Base-by-base conservation (phyloP, 164 flowering plant genomes). In the Annona cherimola region DNA sequence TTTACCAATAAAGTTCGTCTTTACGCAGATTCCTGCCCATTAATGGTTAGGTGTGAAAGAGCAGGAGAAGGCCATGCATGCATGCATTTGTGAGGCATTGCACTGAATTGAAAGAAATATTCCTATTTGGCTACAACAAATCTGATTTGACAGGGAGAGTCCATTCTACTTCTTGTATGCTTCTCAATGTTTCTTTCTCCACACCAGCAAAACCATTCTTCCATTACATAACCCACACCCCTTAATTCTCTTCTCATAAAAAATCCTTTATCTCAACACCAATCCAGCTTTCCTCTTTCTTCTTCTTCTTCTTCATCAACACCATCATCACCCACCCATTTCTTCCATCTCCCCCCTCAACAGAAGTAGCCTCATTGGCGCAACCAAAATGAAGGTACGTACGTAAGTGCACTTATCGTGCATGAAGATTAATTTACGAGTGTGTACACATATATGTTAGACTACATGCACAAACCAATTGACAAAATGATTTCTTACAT, bases 311-410 rank as follows among this genome's bases (percentile, higher is more conserved):
- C 26, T 20, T 44, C 3, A 20, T 18, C 42, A 8, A 8, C 45
- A 66, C 5, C 18, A 16, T 14, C 20, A 42, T 18, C 50, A 5
- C 5, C 4, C 64, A 42, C 40, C 40, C 45, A 2, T 61, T n/a
- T 42, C 5, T 54, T 69, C 35, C 63, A 26, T 26, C 6, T 66
- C 67, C 42, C 41, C 63, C 12, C 61, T 42, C 11, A 5, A 42
- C 20, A 35, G 6, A 7, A 26, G 35, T 26, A 26, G 35, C 5
- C 18, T 61, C 45, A 45, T 14, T 0, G 16, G 60, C 71, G 50
- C 45, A 40, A 78, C 62, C 73, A 71, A 67, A 42, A 85, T 85
- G 90, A 85, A 85, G 88, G 87, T 81, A 68, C 61, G 72, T 73
- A 2, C 20, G 35, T 2, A 16, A 41, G 3, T 64, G 4, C 67